Conservation (phyloP, 805 yeast genomes). For the Saccharomyces kudriavzevii region DNA sequence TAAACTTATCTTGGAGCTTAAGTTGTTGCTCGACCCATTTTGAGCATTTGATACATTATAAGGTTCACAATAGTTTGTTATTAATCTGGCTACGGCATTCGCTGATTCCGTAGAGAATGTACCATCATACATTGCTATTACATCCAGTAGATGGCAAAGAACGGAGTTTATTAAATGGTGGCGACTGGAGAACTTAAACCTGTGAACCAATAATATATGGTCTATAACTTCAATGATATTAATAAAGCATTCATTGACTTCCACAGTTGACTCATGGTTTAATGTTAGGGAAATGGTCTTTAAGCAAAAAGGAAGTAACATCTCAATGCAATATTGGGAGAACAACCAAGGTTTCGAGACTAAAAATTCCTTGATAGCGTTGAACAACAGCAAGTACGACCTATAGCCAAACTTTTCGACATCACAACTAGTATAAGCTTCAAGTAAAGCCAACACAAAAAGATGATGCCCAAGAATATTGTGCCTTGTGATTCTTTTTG, state of each 20-base stretch:
- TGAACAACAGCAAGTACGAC: conserved; percentile 12
- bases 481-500: conserved; percentile 13
- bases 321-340: conserved; percentile 59
- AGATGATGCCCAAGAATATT: conserved; percentile 16
- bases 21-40: conserved; percentile 27
- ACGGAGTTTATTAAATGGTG: conserved; percentile 54
- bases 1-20: conserved; percentile 48
- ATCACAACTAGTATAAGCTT: conserved; percentile 19
- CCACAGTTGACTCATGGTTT: not conserved
- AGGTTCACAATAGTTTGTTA: conserved; percentile 72
- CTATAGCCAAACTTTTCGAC: not conserved
- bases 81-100: conserved; percentile 44
- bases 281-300: not conserved
- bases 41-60: conserved; percentile 21
- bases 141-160: conserved; percentile 43
- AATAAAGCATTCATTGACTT: conserved; percentile 30
- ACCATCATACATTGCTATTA: conserved; percentile 28
- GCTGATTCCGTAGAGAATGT: conserved; percentile 34
- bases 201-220: conserved; percentile 53
- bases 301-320: conserved; percentile 33
- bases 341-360: conserved; percentile 49
- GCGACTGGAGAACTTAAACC: conserved; percentile 62
- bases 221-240: conserved; percentile 46
- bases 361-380: conserved; percentile 35
- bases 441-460: conserved; percentile 29